These are phyloP conservation scores for Zea luxurians DNA, from an alignment of 176 grass and related monocot genomes.

Conservation along the genomic window DNA sequence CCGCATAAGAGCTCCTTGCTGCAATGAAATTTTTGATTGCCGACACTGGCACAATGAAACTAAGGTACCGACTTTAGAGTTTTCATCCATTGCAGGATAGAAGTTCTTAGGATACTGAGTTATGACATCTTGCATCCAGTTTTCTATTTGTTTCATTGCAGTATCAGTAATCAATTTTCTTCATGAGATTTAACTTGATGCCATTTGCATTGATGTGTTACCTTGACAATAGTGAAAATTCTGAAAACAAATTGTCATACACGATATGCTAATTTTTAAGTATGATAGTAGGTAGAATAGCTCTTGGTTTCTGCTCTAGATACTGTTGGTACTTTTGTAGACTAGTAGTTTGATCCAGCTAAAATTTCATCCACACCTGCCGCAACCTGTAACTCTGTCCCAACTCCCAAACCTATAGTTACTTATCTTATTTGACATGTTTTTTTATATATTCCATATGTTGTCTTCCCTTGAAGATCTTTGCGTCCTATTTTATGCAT, in stretches of 20 bases:
- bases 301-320: neutral
- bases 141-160: neutral
- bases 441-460: neutral
- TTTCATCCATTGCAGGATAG: no score
- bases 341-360: neutral
- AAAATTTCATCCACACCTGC: neutral
- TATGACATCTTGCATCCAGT: neutral
- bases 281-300: neutral
- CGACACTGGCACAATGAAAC: slow-evolving; percentile 91
- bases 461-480: neutral
- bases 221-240: neutral
- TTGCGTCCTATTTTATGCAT: neutral
- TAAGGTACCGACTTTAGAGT: slow-evolving; percentile 56
- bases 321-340: neutral
- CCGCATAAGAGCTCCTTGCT: slow-evolving; percentile 71
- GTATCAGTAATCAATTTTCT: neutral
- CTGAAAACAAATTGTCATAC: neutral
- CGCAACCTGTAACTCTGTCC: neutral
- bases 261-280: neutral
- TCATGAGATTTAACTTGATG: neutral
- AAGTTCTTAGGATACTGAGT: neutral
- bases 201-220: neutral
- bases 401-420: neutral
- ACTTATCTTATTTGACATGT: neutral
- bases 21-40: slow-evolving; percentile 79